Evolutionary conservation across 371 early-diverging fungal species (phyloP).

Genomic region (Choanephora cucurbitarum): DNA sequence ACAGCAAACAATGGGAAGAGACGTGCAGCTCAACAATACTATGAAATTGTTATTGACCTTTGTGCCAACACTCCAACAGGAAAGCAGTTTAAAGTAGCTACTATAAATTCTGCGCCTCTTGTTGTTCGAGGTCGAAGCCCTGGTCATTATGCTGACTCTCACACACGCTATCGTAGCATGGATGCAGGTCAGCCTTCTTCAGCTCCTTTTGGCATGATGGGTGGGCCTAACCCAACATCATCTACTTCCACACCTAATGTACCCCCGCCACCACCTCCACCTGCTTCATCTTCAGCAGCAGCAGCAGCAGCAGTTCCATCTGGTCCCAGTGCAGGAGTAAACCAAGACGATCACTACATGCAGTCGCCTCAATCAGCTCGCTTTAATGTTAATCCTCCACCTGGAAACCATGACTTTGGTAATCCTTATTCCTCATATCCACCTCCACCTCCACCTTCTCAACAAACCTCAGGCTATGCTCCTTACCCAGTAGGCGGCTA

Average conservation of each 20-base stretch:
- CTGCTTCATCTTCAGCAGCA: too few species aligned
- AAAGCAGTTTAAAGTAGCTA: conserved; percentile 59
- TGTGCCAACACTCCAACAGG: conserved; percentile 60
- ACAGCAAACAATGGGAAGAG: conserved; percentile 92
- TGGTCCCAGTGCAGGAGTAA: conserved; percentile 4
- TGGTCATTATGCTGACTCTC: conserved; percentile 79
- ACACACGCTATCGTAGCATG: conserved; percentile 41
- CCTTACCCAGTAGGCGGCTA: conserved; percentile 18
- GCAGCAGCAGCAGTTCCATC: neutral
- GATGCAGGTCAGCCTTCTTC: conserved; percentile 46
- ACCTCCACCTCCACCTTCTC: conserved; percentile 10
- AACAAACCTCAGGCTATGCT: conserved; percentile 6
- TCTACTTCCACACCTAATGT: conserved; percentile 7
- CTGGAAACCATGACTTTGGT: conserved; percentile 4
- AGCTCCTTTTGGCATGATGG: conserved; percentile 1
- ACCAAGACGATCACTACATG: conserved; percentile 15
- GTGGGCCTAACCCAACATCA: conserved; percentile 13
- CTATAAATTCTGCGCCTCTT: conserved; percentile 69
- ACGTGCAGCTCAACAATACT: conserved; percentile 87
- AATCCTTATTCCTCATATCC: conserved; percentile 20
- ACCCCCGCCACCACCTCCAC: conserved; percentile 9
- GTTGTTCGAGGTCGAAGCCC: conserved; percentile 93
- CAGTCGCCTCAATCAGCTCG: conserved; percentile 12
- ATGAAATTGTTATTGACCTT: conserved; percentile 69
- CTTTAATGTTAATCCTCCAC: conserved; percentile 3